Evolutionary conservation across 1,139 yeast genomes (phyloP).

Genomic region (Saccharomyces hybrid): DNA sequence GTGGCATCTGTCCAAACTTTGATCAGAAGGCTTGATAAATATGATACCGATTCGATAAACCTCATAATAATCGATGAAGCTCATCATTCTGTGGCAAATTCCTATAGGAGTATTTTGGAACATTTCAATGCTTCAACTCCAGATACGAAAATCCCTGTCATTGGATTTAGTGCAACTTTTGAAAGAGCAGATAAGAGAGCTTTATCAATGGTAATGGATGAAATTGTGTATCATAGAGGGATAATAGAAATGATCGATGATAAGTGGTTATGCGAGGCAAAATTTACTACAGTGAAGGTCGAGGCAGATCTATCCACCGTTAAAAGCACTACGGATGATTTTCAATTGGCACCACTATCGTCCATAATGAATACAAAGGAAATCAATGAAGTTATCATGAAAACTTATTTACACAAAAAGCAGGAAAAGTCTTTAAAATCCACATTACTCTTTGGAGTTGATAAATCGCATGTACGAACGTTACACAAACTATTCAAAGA

Average conservation of each 20-base stretch:
- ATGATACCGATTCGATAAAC: constrained; percentile 48
- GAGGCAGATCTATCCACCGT: constrained; percentile 34
- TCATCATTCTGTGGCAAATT: constrained; percentile 76
- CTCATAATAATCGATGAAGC: constrained; percentile 85
- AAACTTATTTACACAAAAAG: constrained; percentile 44
- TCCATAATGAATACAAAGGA: constrained; percentile 46
- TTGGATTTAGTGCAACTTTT: constrained; percentile 86
- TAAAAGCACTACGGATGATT: constrained; percentile 40
- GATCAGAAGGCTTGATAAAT: constrained; percentile 46
- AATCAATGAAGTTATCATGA: constrained; percentile 48
- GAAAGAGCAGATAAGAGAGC: constrained; percentile 59
- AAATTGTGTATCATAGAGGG: constrained; percentile 64
- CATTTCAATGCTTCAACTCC: constrained; percentile 48
- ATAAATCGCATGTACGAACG: constrained; percentile 55
- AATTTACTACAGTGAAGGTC: constrained; percentile 48
- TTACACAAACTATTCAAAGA: constrained; percentile 48
- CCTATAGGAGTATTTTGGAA: constrained; percentile 53
- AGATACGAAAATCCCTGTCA: constrained; percentile 44
- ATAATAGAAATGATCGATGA: constrained; percentile 61
- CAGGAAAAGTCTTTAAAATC: constrained; percentile 40
- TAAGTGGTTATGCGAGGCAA: constrained; percentile 64
- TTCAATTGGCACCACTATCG: constrained; percentile 45
- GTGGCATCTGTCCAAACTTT: constrained; percentile 75
- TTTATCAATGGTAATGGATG: constrained; percentile 56
- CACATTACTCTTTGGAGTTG: constrained; percentile 72